These are phyloP conservation scores for Halocafeteria seosinensis DNA, from an alignment of 108 stramenopile species.

Conservation along the genomic window DNA sequence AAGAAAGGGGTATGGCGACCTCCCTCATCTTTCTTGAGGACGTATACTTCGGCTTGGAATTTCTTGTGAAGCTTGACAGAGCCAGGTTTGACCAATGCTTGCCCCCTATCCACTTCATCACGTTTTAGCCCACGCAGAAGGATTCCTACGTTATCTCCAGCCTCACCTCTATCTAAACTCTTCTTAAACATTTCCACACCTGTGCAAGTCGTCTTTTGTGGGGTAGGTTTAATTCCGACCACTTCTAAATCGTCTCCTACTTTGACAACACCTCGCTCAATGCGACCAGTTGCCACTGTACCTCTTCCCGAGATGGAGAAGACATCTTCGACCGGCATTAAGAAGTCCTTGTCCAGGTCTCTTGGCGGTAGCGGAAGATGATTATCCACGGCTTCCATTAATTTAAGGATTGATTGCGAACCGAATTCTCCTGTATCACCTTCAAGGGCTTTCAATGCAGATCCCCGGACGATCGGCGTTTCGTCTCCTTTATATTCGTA, in stretches of 20 bases:
- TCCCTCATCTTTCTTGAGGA: conserved; percentile 85
- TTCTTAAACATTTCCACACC: conserved; percentile 99
- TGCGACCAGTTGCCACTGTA: conserved; percentile 92
- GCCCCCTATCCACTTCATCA: conserved; percentile 85
- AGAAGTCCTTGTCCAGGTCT: conserved; percentile 88
- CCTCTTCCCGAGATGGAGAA: conserved; percentile 97
- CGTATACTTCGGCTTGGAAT: conserved; percentile 92
- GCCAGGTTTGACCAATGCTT: conserved; percentile 77
- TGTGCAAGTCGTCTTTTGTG: conserved; percentile 73
- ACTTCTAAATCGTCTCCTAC: conserved; percentile 89
- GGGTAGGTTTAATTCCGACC: conserved; percentile 45
- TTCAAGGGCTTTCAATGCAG: conserved; percentile 89
- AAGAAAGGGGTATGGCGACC: conserved; percentile 98
- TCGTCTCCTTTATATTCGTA: conserved; percentile 92
- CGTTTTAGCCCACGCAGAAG: conserved; percentile 84
- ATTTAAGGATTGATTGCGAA: conserved; percentile 56
- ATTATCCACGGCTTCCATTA: conserved; percentile 79
- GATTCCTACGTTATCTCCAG: conserved; percentile 94
- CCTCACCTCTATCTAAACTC: conserved; percentile 76
- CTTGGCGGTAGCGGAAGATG: conserved; percentile 74
- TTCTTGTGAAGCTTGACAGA: conserved; percentile 51
- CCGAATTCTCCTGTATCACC: conserved; percentile 67
- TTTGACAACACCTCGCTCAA: conserved; percentile 79
- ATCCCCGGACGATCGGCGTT: conserved; percentile 81
- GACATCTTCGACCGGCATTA: conserved; percentile 97